phyloP scores from a whole-genome alignment of 1,139 yeast genomes.

The Wickerhamiella pararugosa region DNA sequence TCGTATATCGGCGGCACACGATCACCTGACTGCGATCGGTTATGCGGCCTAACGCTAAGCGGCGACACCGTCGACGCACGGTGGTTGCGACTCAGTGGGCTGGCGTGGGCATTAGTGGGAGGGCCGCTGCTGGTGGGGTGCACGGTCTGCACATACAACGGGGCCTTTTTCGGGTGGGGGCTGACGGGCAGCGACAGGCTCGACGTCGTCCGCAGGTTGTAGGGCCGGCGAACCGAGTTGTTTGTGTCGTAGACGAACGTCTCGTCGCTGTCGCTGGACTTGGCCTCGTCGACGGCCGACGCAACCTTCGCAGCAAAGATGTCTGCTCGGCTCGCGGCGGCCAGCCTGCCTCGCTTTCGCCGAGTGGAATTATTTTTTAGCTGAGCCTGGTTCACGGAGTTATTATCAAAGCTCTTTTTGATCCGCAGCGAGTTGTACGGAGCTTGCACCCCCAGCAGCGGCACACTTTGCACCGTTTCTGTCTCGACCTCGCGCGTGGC shows the following conservation, averaged over 20 bases:
- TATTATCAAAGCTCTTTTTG: conserved; percentile 24
- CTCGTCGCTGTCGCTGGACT: conserved; percentile 78
- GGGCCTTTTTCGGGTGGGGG: conserved; percentile 3
- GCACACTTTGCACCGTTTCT: conserved; percentile 25
- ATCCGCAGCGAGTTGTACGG: conserved; percentile 14
- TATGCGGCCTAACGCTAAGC: no score
- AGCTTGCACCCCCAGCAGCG: conserved; percentile 13
- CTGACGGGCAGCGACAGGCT: conserved; percentile 7
- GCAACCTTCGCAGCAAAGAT: conserved; percentile 90
- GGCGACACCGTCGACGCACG: no score
- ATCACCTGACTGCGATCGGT: neutral
- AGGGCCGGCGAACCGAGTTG: conserved; percentile 11
- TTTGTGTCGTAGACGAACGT: conserved; percentile 78
- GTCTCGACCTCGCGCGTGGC: conserved; percentile 23
- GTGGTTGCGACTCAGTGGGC: neutral
- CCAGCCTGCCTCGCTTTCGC: conserved; percentile 16
- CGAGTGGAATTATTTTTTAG: conserved; percentile 4
- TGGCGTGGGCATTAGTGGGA: conserved; percentile 1
- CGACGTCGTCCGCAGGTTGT: conserved; percentile 12
- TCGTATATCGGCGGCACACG: conserved; percentile 1
- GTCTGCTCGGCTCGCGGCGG: conserved; percentile 52
- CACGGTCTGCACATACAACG: conserved; percentile 3
- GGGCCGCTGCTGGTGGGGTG: neutral
- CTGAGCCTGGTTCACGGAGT: conserved; percentile 11
- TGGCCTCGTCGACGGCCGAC: conserved; percentile 83